phyloP scores from a whole-genome alignment of 139 green algal species.

The Haematococcus lacustris region DNA sequence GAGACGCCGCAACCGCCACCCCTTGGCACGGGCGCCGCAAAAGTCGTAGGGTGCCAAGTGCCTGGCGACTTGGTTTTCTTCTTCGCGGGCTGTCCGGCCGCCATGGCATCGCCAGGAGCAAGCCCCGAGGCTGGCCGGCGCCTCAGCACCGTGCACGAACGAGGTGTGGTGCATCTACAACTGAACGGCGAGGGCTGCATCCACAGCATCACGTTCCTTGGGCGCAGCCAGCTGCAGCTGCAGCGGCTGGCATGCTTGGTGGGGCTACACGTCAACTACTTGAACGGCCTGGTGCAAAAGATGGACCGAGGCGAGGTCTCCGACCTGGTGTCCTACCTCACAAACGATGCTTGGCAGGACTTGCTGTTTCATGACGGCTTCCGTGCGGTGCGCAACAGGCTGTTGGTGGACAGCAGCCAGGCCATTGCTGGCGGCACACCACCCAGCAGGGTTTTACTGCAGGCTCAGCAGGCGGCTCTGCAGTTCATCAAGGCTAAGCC shows the following conservation, averaged over 20 bases:
- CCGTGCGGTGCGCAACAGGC: constrained; percentile 16
- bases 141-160: constrained; percentile 15
- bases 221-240: constrained; percentile 5
- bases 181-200: constrained; percentile 15
- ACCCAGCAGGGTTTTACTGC: not conserved
- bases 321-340: constrained; percentile 9
- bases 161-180: constrained; percentile 20
- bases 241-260: constrained; percentile 29
- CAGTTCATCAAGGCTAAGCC: constrained; percentile 14
- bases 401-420: not conserved
- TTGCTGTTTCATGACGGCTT: constrained; percentile 50
- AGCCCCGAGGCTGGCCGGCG: too few species aligned
- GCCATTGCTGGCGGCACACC: not conserved
- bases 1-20: not conserved
- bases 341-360: constrained; percentile 19
- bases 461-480: constrained; percentile 14
- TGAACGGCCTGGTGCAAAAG: constrained; percentile 16
- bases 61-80: constrained; percentile 24
- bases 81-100: constrained; percentile 26
- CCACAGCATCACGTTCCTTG: constrained; percentile 24
- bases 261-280: constrained; percentile 36
- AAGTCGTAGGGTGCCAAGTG: not conserved
- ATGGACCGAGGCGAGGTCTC: not conserved
- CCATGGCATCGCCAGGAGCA: constrained; percentile 15
- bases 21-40: not conserved